These are phyloP conservation scores for Boeremia exigua DNA, from an alignment of 2,329 filamentous ascomycete genomes.

Conservation along the genomic window DNA sequence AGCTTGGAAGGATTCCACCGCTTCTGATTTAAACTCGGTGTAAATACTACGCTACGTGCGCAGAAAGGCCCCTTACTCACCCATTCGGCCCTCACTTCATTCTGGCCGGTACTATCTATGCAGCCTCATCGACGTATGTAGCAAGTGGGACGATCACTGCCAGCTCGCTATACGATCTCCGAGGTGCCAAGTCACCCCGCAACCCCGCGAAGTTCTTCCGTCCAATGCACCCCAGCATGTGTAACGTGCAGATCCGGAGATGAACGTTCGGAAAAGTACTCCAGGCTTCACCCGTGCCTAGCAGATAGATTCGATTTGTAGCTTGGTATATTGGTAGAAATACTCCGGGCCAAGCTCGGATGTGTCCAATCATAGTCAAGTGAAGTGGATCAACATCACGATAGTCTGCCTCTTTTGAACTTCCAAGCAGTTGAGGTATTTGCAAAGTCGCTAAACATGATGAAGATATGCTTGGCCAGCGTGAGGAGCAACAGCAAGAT, in stretches of 20 bases:
- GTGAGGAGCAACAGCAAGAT: not conserved
- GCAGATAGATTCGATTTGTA: not conserved
- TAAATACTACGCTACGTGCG: too few relatives aligned
- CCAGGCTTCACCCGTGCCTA: not conserved
- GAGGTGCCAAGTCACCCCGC: conserved; percentile 10
- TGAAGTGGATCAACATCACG: conserved; percentile 2
- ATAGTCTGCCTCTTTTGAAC: not conserved
- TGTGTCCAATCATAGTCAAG: not conserved
- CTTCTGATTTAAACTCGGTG: too few relatives aligned
- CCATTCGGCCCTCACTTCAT: too few relatives aligned
- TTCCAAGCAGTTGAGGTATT: conserved; percentile 3
- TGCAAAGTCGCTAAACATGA: not conserved
- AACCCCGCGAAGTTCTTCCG: conserved; percentile 8
- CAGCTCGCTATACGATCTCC: conserved; percentile 1
- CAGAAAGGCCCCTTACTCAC: too few relatives aligned
- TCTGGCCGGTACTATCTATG: too few relatives aligned
- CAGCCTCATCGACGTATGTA: too few relatives aligned
- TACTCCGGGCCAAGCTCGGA: not conserved
- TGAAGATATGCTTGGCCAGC: conserved; percentile 4
- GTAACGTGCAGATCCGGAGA: not conserved
- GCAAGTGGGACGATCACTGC: not conserved
- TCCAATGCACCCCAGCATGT: conserved; percentile 3
- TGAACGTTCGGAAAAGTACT: conserved; percentile 6
- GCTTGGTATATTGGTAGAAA: not conserved
- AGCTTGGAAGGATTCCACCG: too few relatives aligned